Evolutionary conservation across 495 filamentous ascomycete genomes (phyloP), one percentile per base, ranked within the genome.

Genomic region (Cercophora sp.): DNA sequence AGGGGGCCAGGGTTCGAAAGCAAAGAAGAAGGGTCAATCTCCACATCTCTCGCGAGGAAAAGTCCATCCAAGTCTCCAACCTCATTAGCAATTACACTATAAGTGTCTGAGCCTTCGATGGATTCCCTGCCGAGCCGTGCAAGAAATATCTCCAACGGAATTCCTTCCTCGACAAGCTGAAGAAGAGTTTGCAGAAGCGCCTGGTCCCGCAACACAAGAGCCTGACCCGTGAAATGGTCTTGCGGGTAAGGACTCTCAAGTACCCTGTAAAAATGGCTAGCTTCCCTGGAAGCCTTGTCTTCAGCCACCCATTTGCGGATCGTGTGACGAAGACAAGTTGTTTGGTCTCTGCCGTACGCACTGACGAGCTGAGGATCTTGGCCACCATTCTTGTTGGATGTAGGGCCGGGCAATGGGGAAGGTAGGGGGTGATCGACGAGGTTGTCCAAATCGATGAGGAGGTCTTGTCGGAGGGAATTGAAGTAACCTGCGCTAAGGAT

Each of bases 121-220:
- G 51, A 50, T n/a, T n/a, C n/a, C 15, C 49, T 48, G 2, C 58
- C 54, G 3, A 63, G 25, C 8, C 55, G 4, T 13, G 47, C 50
- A 8, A 60, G 24, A 39, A 61, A 61, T 0, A 63, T 4, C 24
- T 63, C 61, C 8, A 61, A n/a, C 1, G 34, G 41, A 4, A 56
- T 18, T 5, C n/a, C n/a, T n/a, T 51, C 31, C 2, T 32, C 18
- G 1, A 16, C 25, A 2, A 61, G n/a, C 0, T 15, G 8, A 6
- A 4, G 15, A 4, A 63, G 15, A 0, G 55, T 53, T 2, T 54
- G 24, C 4, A 51, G 16, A 3, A 63, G 18, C 2, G 24, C 40
- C 16, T 9, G 20, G 15, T 61, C 61, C 22, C 51, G 51, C 0
- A 8, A n/a, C 5, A 32, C 3, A 6, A 49, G 51, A 11, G 2